Conservation (phyloP, 139 green algal species). For the Astrephomene gubernaculifera region DNA sequence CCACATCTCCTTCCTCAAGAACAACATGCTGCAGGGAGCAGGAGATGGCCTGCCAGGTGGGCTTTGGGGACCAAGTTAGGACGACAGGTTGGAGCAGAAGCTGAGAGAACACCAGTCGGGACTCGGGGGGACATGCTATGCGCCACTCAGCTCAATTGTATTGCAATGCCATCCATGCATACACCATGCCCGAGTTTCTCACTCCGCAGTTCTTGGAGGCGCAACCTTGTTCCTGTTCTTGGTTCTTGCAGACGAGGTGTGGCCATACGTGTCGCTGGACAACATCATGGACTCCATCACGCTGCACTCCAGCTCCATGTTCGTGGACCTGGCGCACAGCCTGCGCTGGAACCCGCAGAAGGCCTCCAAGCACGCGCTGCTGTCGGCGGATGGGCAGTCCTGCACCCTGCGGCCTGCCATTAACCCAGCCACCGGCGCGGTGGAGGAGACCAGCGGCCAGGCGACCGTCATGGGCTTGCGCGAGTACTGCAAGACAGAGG, state of each 20-base stretch:
- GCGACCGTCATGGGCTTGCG: conserved; percentile 68
- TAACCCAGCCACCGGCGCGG: conserved; percentile 3
- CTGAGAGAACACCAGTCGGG: too few species aligned
- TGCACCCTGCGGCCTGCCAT: conserved; percentile 42
- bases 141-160: too few species aligned
- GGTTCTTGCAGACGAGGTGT: conserved; percentile 76
- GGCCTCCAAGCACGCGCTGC: conserved; percentile 45
- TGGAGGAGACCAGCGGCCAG: conserved; percentile 61
- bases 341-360: conserved; percentile 66
- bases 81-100: too few species aligned
- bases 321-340: conserved; percentile 67
- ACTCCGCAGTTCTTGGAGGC: too few species aligned
- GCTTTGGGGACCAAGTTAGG: too few species aligned
- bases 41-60: conserved; percentile 69
- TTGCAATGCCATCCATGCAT: too few species aligned
- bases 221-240: too few species aligned
- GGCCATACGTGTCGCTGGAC: conserved; percentile 75
- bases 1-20: conserved; percentile 72
- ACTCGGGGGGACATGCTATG: too few species aligned
- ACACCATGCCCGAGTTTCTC: too few species aligned
- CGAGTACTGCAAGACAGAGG: conserved; percentile 67
- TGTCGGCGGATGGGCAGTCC: conserved; percentile 49
- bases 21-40: conserved; percentile 66
- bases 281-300: conserved; percentile 82
- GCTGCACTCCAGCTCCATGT: conserved; percentile 73